Conservation (phyloP, 2,329 filamentous ascomycete genomes). For the Plectosphaerella cucumerina region DNA sequence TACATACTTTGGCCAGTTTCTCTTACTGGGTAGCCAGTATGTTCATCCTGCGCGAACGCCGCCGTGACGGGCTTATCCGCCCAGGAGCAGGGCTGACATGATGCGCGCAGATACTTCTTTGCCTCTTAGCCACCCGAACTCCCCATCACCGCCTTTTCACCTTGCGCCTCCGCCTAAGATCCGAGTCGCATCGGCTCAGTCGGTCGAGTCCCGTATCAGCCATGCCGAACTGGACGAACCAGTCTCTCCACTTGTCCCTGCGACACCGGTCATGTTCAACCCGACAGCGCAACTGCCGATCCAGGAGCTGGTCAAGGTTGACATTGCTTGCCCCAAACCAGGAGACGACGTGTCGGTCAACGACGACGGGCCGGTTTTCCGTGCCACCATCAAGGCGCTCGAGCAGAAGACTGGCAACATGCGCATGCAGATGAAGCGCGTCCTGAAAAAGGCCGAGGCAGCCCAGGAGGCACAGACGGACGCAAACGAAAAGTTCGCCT, state of each 20-base stretch:
- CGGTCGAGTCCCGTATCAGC: slow-evolving; percentile 77
- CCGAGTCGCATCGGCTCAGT: slow-evolving; percentile 81
- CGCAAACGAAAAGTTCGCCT: slow-evolving; percentile 79
- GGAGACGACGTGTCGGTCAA: slow-evolving; percentile 79
- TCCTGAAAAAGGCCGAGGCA: slow-evolving; percentile 89
- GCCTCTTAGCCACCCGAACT: slow-evolving; percentile 53
- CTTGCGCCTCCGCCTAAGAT: slow-evolving; percentile 70
- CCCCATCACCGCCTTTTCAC: slow-evolving; percentile 69
- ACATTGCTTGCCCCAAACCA: slow-evolving; percentile 80
- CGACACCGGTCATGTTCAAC: slow-evolving; percentile 17
- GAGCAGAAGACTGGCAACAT: slow-evolving; percentile 97
- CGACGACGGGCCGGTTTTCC: slow-evolving; percentile 92
- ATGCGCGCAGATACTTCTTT: slow-evolving; percentile 33
- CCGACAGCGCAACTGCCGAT: slow-evolving; percentile 8
- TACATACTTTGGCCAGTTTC: slow-evolving; percentile 87
- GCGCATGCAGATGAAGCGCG: slow-evolving; percentile 91
- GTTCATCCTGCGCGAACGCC: slow-evolving; percentile 16
- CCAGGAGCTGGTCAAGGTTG: slow-evolving; percentile 67
- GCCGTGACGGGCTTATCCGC: not conserved
- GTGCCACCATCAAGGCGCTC: slow-evolving; percentile 92
- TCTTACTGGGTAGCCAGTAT: slow-evolving; percentile 90
- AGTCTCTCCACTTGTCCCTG: slow-evolving; percentile 42
- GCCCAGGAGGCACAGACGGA: slow-evolving; percentile 74
- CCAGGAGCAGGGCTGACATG: not conserved
- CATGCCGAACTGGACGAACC: slow-evolving; percentile 63